Conservation (phyloP, 192 early-diverging fungal genomes). For the Funneliformis mosseae region DNA sequence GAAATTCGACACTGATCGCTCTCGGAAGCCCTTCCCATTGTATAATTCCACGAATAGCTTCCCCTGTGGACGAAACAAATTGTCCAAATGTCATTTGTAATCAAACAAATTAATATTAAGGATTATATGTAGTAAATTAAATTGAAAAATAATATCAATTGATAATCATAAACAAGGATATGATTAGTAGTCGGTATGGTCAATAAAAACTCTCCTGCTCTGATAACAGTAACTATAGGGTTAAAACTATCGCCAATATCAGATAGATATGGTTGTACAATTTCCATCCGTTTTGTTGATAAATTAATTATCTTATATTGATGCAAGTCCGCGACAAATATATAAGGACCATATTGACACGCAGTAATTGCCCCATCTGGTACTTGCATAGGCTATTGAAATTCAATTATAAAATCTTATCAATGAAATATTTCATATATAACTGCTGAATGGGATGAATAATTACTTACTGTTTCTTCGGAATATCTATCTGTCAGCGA, state of each 20-base stretch:
- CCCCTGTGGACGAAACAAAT: slow-evolving; percentile 67
- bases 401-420: background rate
- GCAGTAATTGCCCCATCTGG: slow-evolving; percentile 62
- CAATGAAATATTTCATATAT: background rate
- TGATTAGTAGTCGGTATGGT: slow-evolving; percentile 51
- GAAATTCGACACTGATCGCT: slow-evolving; percentile 67
- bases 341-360: slow-evolving; percentile 50
- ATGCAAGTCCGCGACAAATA: slow-evolving; percentile 72
- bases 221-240: slow-evolving; percentile 66
- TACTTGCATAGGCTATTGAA: slow-evolving; percentile 36
- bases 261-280: background rate
- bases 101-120: background rate
- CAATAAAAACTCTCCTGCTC: slow-evolving; percentile 71
- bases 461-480: background rate
- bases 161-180: slow-evolving; percentile 36
- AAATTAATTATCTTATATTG: slow-evolving; percentile 70
- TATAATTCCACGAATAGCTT: slow-evolving; percentile 70
- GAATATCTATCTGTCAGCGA: slow-evolving; percentile 7
- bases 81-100: slow-evolving; percentile 66
- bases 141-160: background rate
- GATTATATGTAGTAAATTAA: background rate
- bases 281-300: background rate
- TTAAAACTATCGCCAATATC: slow-evolving; percentile 38
- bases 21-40: slow-evolving; percentile 56
- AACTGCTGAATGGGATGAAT: background rate